Conservation (phyloP, 768 basidiomycete species). For the Hygrophorus russula region DNA sequence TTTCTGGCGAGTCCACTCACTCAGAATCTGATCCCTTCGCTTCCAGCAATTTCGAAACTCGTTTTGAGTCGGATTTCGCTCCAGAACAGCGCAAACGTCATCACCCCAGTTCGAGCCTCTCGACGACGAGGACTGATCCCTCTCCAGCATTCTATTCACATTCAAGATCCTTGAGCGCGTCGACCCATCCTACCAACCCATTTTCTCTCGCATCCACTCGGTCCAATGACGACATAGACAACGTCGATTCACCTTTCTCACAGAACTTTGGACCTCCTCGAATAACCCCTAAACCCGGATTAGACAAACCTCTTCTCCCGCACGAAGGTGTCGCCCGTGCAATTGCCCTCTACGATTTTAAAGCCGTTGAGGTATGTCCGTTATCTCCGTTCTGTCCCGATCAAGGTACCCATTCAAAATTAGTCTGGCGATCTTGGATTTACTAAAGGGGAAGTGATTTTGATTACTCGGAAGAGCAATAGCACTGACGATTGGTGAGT, state of each 20-base stretch:
- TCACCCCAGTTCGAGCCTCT: conserved; percentile 4
- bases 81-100: conserved; percentile 15
- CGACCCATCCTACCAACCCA: conserved; percentile 3
- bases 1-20: conserved; percentile 14
- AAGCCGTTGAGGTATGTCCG: conserved; percentile 52
- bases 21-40: conserved; percentile 4
- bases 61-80: conserved; percentile 33
- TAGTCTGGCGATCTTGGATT: conserved; percentile 71
- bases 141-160: background rate
- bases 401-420: conserved; percentile 6
- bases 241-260: background rate
- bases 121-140: background rate
- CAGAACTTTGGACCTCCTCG: conserved; percentile 6
- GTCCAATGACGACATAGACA: background rate
- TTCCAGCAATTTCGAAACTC: conserved; percentile 25
- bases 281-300: conserved; percentile 38
- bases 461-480: conserved; percentile 55
- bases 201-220: conserved; percentile 3
- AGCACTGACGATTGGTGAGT: conserved; percentile 66
- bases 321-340: conserved; percentile 59
- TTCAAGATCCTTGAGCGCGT: conserved; percentile 9
- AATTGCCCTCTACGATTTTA: conserved; percentile 64
- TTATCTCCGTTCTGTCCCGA: background rate
- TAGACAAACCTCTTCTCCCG: conserved; percentile 34
- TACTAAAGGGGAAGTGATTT: conserved; percentile 64